A percentile compares a stretch with the other conserved stretches of the same genome.
These are phyloP conservation scores for Paramecium sonneborni DNA, from an alignment of 73 alveolate species.

Conservation along the genomic window DNA sequence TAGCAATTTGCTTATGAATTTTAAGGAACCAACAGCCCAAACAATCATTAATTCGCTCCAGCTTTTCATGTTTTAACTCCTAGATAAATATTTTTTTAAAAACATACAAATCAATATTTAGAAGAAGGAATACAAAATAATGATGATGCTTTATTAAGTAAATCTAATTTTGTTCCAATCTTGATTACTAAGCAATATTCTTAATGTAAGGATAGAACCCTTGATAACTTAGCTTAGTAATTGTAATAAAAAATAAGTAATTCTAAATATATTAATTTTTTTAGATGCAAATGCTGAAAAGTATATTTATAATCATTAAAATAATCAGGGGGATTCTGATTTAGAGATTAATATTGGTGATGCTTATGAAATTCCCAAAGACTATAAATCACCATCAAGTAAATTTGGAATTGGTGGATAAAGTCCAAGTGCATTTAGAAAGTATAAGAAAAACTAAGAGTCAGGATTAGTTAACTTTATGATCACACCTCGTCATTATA, in stretches of 20 bases:
- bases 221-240: not conserved
- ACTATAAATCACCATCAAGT: slow-evolving; percentile 1
- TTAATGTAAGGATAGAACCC: not conserved
- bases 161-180: slow-evolving; percentile 15
- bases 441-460: not conserved
- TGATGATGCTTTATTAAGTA: not conserved
- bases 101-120: not conserved
- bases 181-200: not conserved
- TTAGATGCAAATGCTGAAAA: slow-evolving; percentile 43
- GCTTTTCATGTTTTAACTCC: slow-evolving; percentile 35
- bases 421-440: slow-evolving; percentile 58
- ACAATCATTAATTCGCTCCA: not conserved
- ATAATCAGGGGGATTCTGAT: not conserved
- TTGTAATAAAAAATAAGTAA: not conserved
- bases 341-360: not conserved
- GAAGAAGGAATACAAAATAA: not conserved
- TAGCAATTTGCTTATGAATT: not conserved
- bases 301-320: not conserved
- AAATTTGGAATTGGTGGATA: not conserved
- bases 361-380: not conserved
- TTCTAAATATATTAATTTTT: not conserved
- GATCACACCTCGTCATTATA: slow-evolving; percentile 8
- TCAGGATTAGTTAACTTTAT: not conserved
- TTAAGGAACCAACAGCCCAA: not conserved
- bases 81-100: slow-evolving; percentile 12